Conservation (phyloP, 495 filamentous ascomycete species). For the Aspergillus sclerotiicarbonarius region DNA sequence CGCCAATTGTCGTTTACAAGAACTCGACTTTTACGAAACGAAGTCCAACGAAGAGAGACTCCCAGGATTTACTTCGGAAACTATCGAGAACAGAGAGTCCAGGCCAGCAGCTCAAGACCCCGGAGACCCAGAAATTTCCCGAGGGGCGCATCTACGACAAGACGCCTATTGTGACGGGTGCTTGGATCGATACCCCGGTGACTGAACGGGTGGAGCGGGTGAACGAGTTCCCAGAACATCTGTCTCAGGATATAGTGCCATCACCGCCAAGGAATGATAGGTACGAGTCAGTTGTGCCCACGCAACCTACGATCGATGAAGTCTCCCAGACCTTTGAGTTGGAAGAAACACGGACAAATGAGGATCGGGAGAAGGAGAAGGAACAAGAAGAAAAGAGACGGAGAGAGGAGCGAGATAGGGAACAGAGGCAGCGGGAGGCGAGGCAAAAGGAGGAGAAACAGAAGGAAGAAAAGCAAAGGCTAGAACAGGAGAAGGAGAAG, state of each 20-base stretch:
- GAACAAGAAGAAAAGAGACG: not conserved
- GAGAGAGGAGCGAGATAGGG: not conserved
- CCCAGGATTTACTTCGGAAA: constrained; percentile 61
- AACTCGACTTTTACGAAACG: constrained; percentile 33
- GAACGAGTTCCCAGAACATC: constrained; percentile 27
- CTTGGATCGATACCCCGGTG: constrained; percentile 54
- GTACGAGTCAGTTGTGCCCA: not conserved
- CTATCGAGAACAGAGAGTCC: constrained; percentile 61
- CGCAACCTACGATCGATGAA: not conserved
- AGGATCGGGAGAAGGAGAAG: not conserved
- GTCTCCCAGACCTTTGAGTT: not conserved
- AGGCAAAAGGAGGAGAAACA: not conserved
- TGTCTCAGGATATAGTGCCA: constrained; percentile 29
- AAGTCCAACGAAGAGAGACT: constrained; percentile 52
- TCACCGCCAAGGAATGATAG: constrained; percentile 4
- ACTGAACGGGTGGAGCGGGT: constrained; percentile 40
- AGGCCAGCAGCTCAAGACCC: constrained; percentile 25
- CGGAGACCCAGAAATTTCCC: constrained; percentile 46
- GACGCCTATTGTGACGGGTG: constrained; percentile 50
- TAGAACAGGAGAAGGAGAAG: not conserved
- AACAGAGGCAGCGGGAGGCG: constrained; percentile 11
- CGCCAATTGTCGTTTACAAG: constrained; percentile 54
- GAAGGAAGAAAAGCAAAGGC: not conserved
- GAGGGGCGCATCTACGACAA: constrained; percentile 39
- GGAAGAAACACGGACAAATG: not conserved